Evolutionary conservation across 2,329 filamentous ascomycete genomes (phyloP).

Genomic region (Ophiostoma montium): DNA sequence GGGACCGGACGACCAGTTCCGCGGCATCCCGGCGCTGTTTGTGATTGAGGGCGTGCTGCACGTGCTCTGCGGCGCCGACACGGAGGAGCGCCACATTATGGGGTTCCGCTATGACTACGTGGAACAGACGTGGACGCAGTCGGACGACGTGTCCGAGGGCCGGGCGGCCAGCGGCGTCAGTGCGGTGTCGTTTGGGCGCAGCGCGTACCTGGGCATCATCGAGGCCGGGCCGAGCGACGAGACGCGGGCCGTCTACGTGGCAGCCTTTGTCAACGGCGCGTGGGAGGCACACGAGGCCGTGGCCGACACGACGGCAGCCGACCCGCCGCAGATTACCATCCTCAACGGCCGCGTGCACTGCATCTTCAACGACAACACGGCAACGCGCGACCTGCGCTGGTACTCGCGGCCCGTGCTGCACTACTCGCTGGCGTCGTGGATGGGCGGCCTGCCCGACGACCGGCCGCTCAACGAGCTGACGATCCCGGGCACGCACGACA

Average conservation of each 20-base stretch:
- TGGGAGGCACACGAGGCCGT: slow-evolving; percentile 16
- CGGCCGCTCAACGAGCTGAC: slow-evolving; percentile 48
- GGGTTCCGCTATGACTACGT: slow-evolving; percentile 20
- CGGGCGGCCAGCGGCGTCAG: slow-evolving; percentile 20
- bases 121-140: slow-evolving; percentile 18
- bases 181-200: slow-evolving; percentile 21
- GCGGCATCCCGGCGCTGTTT: slow-evolving; percentile 22
- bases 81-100: slow-evolving; percentile 17
- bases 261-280: slow-evolving; percentile 11
- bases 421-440: slow-evolving; percentile 40
- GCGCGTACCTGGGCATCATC: slow-evolving; percentile 18
- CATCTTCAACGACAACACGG: slow-evolving; percentile 20
- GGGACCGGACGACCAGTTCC: slow-evolving; percentile 11
- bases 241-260: slow-evolving; percentile 14
- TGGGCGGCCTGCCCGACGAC: slow-evolving; percentile 42
- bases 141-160: slow-evolving; percentile 21
- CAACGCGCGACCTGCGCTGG: slow-evolving; percentile 21
- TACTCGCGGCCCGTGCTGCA: slow-evolving; percentile 21
- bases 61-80: slow-evolving; percentile 18
- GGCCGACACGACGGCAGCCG: slow-evolving; percentile 11
- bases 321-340: slow-evolving; percentile 18
- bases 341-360: slow-evolving; percentile 21
- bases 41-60: slow-evolving; percentile 20
- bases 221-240: slow-evolving; percentile 14
- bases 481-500: slow-evolving; percentile 63